phyloP scores from a whole-genome alignment of 2,329 filamentous ascomycete genomes.

The Ramularia collo-cygni region DNA sequence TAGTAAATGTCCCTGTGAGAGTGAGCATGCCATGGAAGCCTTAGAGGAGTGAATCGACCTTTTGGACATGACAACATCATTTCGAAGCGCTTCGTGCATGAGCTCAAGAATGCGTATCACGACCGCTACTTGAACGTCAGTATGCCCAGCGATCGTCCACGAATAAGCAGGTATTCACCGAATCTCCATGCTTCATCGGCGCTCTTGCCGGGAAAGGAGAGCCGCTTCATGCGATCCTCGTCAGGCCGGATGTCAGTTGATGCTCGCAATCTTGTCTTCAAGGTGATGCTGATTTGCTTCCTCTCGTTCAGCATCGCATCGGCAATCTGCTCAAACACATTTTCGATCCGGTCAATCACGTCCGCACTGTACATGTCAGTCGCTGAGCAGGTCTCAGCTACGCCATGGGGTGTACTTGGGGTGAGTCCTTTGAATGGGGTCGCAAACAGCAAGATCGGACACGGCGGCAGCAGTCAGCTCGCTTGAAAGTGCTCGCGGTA shows the following conservation, averaged over 20 bases:
- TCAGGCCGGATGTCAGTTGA: slow-evolving; percentile 2
- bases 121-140: slow-evolving; percentile 37
- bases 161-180: slow-evolving; percentile 30
- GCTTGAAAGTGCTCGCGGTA: not conserved
- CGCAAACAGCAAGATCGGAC: too few species aligned
- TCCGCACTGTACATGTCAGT: slow-evolving; percentile 5
- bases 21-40: not conserved
- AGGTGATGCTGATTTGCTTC: slow-evolving; percentile 42
- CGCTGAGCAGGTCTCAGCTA: not conserved
- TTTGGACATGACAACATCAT: slow-evolving; percentile 48
- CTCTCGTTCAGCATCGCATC: slow-evolving; percentile 43
- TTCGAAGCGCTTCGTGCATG: slow-evolving; percentile 46
- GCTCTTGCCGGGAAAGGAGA: slow-evolving; percentile 50
- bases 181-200: slow-evolving; percentile 54
- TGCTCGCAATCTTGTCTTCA: slow-evolving; percentile 32
- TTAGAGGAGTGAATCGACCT: slow-evolving; percentile 34
- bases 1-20: slow-evolving; percentile 68
- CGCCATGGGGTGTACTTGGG: slow-evolving; percentile 1
- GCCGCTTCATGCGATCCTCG: slow-evolving; percentile 13
- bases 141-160: not conserved
- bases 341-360: slow-evolving; percentile 50
- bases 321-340: slow-evolving; percentile 47
- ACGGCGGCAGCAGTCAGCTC: too few species aligned
- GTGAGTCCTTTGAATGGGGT: too few species aligned
- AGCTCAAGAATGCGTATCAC: slow-evolving; percentile 50